These are phyloP conservation scores for Saturnispora gosingensis DNA, from an alignment of 805 yeast species.

Conservation along the genomic window DNA sequence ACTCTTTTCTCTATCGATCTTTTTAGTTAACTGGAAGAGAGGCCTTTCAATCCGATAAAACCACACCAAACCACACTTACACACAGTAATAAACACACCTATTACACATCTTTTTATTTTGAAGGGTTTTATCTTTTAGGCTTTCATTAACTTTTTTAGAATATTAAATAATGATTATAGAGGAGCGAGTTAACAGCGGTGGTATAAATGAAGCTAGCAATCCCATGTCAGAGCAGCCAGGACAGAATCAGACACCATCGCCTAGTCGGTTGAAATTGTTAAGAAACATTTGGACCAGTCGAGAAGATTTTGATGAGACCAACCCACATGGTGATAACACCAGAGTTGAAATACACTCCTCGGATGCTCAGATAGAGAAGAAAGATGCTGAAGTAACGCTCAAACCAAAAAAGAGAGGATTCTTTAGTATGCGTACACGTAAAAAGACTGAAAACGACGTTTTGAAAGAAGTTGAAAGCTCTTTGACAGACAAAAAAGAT, in stretches of 20 bases:
- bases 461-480: slow-evolving; percentile 10
- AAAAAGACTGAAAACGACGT: neutral
- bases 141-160: neutral
- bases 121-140: neutral
- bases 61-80: neutral
- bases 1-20: neutral
- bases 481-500: slow-evolving; percentile 4
- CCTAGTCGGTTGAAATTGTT: neutral
- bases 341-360: neutral
- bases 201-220: neutral
- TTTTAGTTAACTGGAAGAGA: neutral
- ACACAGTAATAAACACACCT: neutral
- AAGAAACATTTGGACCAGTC: neutral
- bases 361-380: neutral
- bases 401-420: slow-evolving; percentile 2
- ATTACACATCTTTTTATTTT: neutral
- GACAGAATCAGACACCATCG: neutral
- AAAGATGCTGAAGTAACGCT: neutral
- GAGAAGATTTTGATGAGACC: neutral
- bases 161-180: neutral
- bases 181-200: neutral
- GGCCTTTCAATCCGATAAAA: neutral
- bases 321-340: neutral
- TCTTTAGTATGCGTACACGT: slow-evolving; percentile 7
- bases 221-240: neutral